Evolutionary conservation across 345 rosid species (phyloP), one percentile per base, ranked within the genome.

Genomic region (Firmiana major): DNA sequence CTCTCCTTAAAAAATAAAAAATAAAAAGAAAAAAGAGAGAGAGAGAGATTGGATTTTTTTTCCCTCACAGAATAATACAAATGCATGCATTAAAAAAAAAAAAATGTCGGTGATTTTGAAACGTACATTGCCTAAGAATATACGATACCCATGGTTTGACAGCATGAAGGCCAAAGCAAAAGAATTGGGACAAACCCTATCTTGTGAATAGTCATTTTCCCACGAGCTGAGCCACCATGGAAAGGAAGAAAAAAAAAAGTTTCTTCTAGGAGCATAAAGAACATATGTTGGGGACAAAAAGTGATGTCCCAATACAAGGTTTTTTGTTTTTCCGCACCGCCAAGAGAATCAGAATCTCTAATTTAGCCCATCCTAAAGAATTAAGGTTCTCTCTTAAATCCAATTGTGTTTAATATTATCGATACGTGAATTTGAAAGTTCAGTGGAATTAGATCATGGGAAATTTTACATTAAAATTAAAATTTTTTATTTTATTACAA

Each of bases 51-150:
- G 19, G 71, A 43, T 51, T 12, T 62, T 63, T 2, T 43, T 2
- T 15, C 34, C n/a, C 40, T 19, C 10, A n/a, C 63, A 11, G 17
- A 73, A 54, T n/a, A 12, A 16, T 19, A 26, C 45, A 34, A 69
- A 74, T 21, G 65, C 36, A 78, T 10, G 58, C n/a, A n/a, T n/a
- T n/a, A n/a, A n/a, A n/a, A 3, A 4, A 31, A 26, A 36, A 40
- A 34, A 10, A 62, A 7, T 49, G 75, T 83, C 77, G 81, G 77
- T 80, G 83, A 57, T 73, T 11, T 6, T 75, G 79, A 78, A 22
- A 45, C 11, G 7, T 74, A 71, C 77, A 54, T 1, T 38, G 6
- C 73, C 22, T 67, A 62, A 28, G 10, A 28, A 28, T 62, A 62
- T 62, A 62, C 1, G 1, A 31, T 3, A 62, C 16, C 9, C 34